phyloP scores from a whole-genome alignment of 75 land plant genomes.

The Chamaecyparis obtusa region DNA sequence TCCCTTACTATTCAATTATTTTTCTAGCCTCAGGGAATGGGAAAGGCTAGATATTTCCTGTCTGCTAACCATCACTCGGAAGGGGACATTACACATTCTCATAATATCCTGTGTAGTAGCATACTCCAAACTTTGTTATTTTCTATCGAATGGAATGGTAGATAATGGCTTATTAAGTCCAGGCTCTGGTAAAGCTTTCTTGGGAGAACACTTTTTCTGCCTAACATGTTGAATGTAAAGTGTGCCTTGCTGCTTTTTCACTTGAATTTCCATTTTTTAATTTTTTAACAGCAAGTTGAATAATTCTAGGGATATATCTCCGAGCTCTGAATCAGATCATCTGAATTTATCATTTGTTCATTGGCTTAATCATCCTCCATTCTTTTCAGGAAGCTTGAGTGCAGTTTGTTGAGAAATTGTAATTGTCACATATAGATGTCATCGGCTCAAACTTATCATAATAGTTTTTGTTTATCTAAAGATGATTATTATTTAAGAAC shows the following conservation, averaged over 20 bases:
- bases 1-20: too few species aligned
- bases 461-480: neutral
- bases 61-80: too few species aligned
- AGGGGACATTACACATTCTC: neutral
- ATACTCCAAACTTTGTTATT: neutral
- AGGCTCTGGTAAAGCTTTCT: neutral
- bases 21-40: too few species aligned
- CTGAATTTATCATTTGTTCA: neutral
- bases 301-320: neutral
- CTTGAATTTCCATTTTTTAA: neutral
- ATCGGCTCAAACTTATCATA: neutral
- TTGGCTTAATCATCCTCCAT: neutral
- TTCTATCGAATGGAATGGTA: neutral
- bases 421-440: neutral
- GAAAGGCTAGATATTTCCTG: too few species aligned
- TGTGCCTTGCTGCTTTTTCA: neutral
- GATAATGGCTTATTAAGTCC: neutral
- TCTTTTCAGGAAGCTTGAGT: neutral
- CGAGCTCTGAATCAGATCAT: neutral
- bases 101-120: neutral
- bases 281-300: neutral
- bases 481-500: neutral
- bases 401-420: neutral
- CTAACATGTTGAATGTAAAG: neutral
- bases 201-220: neutral